Conservation (phyloP, 2,329 filamentous ascomycete genomes). For the Chalaropsis ovoidea region DNA sequence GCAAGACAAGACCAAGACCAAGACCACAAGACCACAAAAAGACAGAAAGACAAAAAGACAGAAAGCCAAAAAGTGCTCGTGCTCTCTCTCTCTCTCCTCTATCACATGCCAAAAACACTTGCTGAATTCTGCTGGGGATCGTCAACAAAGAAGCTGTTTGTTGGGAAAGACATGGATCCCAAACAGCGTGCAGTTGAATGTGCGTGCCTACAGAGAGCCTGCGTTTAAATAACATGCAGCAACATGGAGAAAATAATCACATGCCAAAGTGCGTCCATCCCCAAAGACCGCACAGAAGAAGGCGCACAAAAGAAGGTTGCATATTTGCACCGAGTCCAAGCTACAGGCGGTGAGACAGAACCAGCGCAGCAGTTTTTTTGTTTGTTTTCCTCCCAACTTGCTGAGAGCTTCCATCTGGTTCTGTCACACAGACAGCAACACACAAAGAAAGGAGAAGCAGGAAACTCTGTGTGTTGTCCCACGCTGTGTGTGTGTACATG, state of each 20-base stretch:
- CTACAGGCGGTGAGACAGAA: not conserved
- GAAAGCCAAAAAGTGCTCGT: not conserved
- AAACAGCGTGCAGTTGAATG: not conserved
- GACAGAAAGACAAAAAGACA: not conserved
- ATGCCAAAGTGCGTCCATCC: not conserved
- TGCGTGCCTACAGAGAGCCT: not conserved
- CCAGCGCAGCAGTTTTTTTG: not conserved
- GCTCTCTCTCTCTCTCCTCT: not conserved
- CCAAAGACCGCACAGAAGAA: not conserved
- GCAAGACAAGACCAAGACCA: not conserved
- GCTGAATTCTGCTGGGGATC: constrained; percentile 7
- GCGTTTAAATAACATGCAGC: not conserved
- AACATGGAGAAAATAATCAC: constrained; percentile 11
- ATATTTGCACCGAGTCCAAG: not conserved
- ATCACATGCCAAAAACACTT: constrained; percentile 3
- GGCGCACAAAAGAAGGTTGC: not conserved
- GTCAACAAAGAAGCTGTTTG: constrained; percentile 2
- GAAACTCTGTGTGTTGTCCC: not conserved
- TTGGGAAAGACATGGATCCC: not conserved
- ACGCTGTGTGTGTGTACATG: not conserved
- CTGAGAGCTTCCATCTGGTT: not conserved
- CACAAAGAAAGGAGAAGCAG: not conserved
- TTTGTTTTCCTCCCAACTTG: not conserved
- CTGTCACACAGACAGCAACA: not conserved
- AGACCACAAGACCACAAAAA: not conserved